Evolutionary conservation across 805 yeast species (phyloP).

Genomic region (Candida mattraensis): DNA sequence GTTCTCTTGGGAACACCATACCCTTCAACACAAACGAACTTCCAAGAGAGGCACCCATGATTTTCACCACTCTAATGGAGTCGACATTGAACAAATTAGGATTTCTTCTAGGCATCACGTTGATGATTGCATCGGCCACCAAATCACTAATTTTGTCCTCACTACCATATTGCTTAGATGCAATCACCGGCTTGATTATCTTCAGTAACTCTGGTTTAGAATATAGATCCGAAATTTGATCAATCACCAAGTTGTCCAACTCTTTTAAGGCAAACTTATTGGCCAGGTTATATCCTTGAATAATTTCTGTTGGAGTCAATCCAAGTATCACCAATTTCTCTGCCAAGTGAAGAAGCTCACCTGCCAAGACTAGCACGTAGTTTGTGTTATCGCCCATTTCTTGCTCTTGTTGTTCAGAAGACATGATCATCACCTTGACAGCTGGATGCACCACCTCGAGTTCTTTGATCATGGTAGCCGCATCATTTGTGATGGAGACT

Average conservation of each 20-base stretch:
- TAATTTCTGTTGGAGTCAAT: constrained; percentile 86
- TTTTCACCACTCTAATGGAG: constrained; percentile 90
- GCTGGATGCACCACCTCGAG: constrained; percentile 96
- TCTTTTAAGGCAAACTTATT: constrained; percentile 67
- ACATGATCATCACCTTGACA: constrained; percentile 93
- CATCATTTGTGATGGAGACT: constrained; percentile 90
- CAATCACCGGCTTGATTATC: constrained; percentile 81
- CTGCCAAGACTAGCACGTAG: constrained; percentile 87
- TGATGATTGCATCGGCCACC: constrained; percentile 81
- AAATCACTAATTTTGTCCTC: constrained; percentile 76
- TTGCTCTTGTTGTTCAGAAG: constrained; percentile 92
- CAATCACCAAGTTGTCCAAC: constrained; percentile 64
- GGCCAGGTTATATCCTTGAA: constrained; percentile 92
- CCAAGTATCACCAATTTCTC: constrained; percentile 85
- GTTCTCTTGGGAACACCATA: constrained; percentile 97
- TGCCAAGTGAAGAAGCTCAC: constrained; percentile 83
- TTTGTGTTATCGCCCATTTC: constrained; percentile 98
- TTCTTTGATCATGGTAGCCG: constrained; percentile 95
- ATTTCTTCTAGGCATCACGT: constrained; percentile 69
- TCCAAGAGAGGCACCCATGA: constrained; percentile 84
- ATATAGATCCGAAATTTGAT: constrained; percentile 56
- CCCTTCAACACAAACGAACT: constrained; percentile 85
- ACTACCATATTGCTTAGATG: constrained; percentile 90
- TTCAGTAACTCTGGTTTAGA: constrained; percentile 59
- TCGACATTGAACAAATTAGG: constrained; percentile 82